Conservation (phyloP, 179 eudicot genomes). For the Camellia oleifera region DNA sequence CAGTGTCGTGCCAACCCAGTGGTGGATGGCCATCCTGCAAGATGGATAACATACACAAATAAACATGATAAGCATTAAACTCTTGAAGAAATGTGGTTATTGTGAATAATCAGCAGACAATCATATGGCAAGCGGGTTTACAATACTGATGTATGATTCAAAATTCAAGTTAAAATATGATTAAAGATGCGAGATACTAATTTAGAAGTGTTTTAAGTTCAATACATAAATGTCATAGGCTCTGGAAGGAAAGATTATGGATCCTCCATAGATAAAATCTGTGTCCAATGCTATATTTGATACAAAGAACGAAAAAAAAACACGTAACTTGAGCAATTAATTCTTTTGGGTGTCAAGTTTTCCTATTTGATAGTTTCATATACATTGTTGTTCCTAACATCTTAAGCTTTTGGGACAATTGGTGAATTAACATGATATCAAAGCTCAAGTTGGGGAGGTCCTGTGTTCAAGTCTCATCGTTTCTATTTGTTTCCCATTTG, state of each 20-base stretch:
- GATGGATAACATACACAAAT: slow-evolving; percentile 11
- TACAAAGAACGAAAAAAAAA: neutral
- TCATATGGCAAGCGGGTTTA: neutral
- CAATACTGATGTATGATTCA: neutral
- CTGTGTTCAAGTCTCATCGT: too few relatives aligned
- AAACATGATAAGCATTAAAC: neutral
- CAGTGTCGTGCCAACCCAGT: slow-evolving; percentile 87
- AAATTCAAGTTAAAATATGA: slow-evolving; percentile 6
- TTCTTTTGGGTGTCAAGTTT: neutral
- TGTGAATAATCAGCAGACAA: neutral
- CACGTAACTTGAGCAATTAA: neutral
- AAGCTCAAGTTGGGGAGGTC: too few relatives aligned
- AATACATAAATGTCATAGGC: neutral
- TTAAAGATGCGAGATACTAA: neutral
- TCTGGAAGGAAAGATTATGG: neutral
- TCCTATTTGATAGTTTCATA: neutral
- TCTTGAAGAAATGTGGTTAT: neutral
- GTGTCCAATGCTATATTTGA: neutral
- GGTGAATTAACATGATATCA: too few relatives aligned
- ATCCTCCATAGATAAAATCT: neutral
- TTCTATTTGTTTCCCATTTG: too few relatives aligned
- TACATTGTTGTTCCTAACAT: too few relatives aligned
- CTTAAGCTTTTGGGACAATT: too few relatives aligned
- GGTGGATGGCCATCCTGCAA: slow-evolving; percentile 99
- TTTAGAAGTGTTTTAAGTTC: slow-evolving; percentile 1